Evolutionary conservation across 2,329 filamentous ascomycete genomes (phyloP).

Genomic region (Rhytidhysteron rufulum): DNA sequence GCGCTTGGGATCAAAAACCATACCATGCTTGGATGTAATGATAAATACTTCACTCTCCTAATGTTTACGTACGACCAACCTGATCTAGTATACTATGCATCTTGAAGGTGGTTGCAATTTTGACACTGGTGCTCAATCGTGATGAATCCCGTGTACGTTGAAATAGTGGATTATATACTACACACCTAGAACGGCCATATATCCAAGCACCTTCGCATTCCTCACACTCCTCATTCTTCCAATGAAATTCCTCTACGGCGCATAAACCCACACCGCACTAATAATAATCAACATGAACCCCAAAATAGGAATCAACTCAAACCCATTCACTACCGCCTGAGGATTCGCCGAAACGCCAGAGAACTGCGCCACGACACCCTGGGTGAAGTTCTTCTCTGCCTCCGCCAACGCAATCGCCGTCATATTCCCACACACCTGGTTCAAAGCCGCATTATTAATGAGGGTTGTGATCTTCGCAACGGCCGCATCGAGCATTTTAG

Average conservation of each 20-base stretch:
- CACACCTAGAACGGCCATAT: too few species aligned
- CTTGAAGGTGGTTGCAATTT: too few species aligned
- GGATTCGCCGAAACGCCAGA: constrained; percentile 3
- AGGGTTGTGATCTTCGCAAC: constrained; percentile 36
- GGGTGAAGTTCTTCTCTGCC: constrained; percentile 44
- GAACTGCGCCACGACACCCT: constrained; percentile 37
- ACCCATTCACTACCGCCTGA: constrained; percentile 4
- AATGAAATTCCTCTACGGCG: constrained; percentile 4
- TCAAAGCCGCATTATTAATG: constrained; percentile 39
- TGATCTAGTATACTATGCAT: too few species aligned
- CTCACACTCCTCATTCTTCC: constrained; percentile 3
- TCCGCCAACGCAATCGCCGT: constrained; percentile 42
- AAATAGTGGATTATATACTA: too few species aligned
- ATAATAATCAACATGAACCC: constrained; percentile 3
- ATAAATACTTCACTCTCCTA: too few species aligned
- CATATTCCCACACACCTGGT: constrained; percentile 45
- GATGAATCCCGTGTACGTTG: too few species aligned
- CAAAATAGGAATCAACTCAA: constrained; percentile 4
- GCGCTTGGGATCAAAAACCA: too few species aligned
- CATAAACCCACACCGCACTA: constrained; percentile 5
- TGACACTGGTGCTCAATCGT: too few species aligned
- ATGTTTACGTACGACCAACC: too few species aligned
- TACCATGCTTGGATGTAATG: too few species aligned
- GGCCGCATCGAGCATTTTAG: constrained; percentile 42
- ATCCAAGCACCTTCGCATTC: neutral